Conservation (phyloP, 371 early-diverging fungal species). For the Phascolomyces articulosus region DNA sequence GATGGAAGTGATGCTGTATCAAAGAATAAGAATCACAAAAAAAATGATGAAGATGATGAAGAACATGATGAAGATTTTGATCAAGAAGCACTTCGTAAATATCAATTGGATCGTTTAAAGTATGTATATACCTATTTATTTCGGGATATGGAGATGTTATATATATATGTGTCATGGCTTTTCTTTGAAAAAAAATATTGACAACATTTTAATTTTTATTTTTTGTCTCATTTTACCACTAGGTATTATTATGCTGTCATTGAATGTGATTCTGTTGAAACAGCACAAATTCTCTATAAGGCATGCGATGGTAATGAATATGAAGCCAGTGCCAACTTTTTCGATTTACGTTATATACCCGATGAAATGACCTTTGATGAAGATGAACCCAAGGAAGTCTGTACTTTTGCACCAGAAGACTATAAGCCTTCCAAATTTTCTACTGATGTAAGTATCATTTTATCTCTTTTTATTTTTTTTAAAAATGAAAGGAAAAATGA, state of each 20-base stretch:
- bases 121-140: too few relatives aligned
- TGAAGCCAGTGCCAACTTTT: conserved; percentile 91
- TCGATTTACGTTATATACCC: conserved; percentile 97
- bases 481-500: not conserved
- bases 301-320: conserved; percentile 95
- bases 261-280: conserved; percentile 86
- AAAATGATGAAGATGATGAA: conserved; percentile 48
- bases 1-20: conserved; percentile 31
- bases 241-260: conserved; percentile 95
- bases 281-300: conserved; percentile 83
- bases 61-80: conserved; percentile 72
- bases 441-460: conserved; percentile 59
- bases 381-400: conserved; percentile 72
- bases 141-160: too few relatives aligned
- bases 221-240: too few relatives aligned
- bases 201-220: not conserved
- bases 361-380: conserved; percentile 87
- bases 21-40: too few relatives aligned
- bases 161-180: too few relatives aligned
- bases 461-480: not conserved
- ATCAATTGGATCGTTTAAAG: conserved; percentile 90
- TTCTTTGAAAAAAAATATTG: too few relatives aligned
- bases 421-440: conserved; percentile 83
- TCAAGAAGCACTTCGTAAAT: conserved; percentile 83
- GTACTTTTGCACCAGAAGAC: conserved; percentile 73